Percentiles rank a stretch among this genome's conserved stretches.
Evolutionary conservation across 1,139 yeast genomes (phyloP).

Genomic region (Diutina pseudorugosa): DNA sequence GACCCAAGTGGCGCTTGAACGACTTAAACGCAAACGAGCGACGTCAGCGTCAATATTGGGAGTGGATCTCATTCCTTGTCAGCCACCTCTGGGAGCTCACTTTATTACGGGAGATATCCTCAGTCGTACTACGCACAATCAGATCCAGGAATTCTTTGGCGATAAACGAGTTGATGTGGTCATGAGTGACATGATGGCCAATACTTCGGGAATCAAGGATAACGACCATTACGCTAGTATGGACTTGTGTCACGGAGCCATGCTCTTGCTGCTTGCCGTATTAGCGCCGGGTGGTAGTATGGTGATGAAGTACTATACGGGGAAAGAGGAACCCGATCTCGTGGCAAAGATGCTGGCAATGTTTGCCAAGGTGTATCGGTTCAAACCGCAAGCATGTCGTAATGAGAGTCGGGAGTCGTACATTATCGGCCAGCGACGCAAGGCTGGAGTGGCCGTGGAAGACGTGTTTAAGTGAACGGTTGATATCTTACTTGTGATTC

Average conservation of each 20-base stretch:
- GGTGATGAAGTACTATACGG: slow-evolving; percentile 32
- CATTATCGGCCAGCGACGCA: slow-evolving; percentile 6
- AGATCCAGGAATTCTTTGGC: slow-evolving; percentile 15
- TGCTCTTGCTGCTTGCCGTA: slow-evolving; percentile 18
- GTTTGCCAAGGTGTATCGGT: slow-evolving; percentile 18
- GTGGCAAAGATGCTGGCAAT: slow-evolving; percentile 15
- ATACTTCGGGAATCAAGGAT: slow-evolving; percentile 30
- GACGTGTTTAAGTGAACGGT: background rate
- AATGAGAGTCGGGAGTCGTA: slow-evolving; percentile 10
- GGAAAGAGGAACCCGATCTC: slow-evolving; percentile 23
- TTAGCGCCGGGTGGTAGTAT: slow-evolving; percentile 21
- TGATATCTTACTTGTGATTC: no score
- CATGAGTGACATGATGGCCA: slow-evolving; percentile 38
- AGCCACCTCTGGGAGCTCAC: slow-evolving; percentile 27
- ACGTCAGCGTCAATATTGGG: slow-evolving; percentile 17
- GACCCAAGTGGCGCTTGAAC: slow-evolving; percentile 30
- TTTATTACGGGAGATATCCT: slow-evolving; percentile 33
- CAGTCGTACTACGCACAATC: slow-evolving; percentile 19
- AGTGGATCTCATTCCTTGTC: slow-evolving; percentile 27
- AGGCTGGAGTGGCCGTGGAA: background rate
- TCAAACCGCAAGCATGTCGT: slow-evolving; percentile 10
- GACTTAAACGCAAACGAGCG: slow-evolving; percentile 11
- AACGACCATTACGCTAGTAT: slow-evolving; percentile 33
- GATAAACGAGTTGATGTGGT: slow-evolving; percentile 18
- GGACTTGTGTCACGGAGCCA: slow-evolving; percentile 31